Evolutionary conservation across 164 flowering plant species (phyloP), one percentile per base, ranked within the genome.

Genomic region (Piper longum): DNA sequence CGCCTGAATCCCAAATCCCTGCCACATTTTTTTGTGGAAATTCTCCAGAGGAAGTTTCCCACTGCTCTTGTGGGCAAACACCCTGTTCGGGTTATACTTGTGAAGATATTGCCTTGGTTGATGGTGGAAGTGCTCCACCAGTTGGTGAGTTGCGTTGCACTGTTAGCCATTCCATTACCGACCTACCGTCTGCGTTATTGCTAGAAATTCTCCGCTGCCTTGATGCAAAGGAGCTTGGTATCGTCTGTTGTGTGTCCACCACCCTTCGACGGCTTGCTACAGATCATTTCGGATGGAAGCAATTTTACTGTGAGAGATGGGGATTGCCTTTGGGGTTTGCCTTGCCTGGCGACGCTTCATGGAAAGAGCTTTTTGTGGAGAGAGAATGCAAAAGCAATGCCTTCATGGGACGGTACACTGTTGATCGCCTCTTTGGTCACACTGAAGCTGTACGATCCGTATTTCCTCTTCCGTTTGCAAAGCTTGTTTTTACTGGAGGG

Each of bases 281-380:
- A 0, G 91, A 90, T 19, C 96, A 93, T 57, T 75, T 72, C 54
- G 88, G 78, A 12, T 93, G 98, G 98, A 88, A 90, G 81, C 79
- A 84, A 12, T 88, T 81, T 54, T 93, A 93, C 67, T 77, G 80
- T 59, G 83, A 93, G 79, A 82, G 96, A 67, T 93, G 98, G 98
- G 98, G 96, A 1, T 72, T 76, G 41, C 92, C 98, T 4, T 41
- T 73, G 7, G 78, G 63, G 59, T 54, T 77, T 0, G 80, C 72
- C 7, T 41, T 64, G 61, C 62, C 78, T 0, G 80, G 80, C 64
- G 86, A 82, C 77, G 85, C 67, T 66, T 75, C 92, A 52, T 93
- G 98, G 98, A 90, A 81, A 70, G 81, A 90, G 8, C 61, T 90
- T 16, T 93, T 87, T 82, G 83, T 86, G 41, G 96, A 90, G 82